A percentile compares a stretch with the other conserved stretches of the same genome.
These are phyloP conservation scores for Lojkania enalia DNA, from an alignment of 2,329 filamentous ascomycete genomes.

Conservation along the genomic window DNA sequence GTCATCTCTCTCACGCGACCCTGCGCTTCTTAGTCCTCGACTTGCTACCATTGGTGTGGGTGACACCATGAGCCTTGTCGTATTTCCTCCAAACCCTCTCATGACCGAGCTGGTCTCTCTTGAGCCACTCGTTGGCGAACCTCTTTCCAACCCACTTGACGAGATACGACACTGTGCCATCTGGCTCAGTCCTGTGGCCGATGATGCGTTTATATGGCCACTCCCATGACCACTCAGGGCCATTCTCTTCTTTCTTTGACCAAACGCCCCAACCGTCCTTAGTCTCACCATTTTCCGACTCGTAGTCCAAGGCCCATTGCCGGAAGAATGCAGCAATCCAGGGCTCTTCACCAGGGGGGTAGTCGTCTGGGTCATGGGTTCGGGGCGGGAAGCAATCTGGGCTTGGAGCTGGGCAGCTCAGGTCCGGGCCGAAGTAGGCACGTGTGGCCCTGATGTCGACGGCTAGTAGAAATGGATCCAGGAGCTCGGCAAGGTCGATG, in stretches of 20 bases:
- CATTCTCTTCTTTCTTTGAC: constrained; percentile 6
- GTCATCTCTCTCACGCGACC: too few relatives aligned
- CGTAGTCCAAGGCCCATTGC: constrained; percentile 22
- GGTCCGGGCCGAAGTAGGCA: constrained; percentile 9
- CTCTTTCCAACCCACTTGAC: constrained; percentile 21
- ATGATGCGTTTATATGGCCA: constrained; percentile 23
- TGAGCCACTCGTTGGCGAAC: constrained; percentile 15
- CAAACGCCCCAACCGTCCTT: constrained; percentile 19
- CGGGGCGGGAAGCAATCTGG: constrained; percentile 10
- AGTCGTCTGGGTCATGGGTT: constrained; percentile 18
- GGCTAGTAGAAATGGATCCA: constrained; percentile 20
- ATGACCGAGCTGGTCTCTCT: constrained; percentile 9
- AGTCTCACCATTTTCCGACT: constrained; percentile 17
- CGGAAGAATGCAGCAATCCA: constrained; percentile 21
- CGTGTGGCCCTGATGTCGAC: constrained; percentile 7
- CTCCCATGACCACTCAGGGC: constrained; percentile 8
- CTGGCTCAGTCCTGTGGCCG: constrained; percentile 7
- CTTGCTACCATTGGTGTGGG: neutral
- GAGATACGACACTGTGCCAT: constrained; percentile 14
- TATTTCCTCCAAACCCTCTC: neutral
- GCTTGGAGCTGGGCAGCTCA: constrained; percentile 10
- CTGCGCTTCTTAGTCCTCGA: neutral
- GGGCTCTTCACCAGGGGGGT: constrained; percentile 15
- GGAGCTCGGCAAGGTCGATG: constrained; percentile 19
- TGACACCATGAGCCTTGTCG: neutral